These are phyloP conservation scores for Trichophyton benhamiae DNA, from an alignment of 2,329 filamentous ascomycete genomes.

Conservation along the genomic window DNA sequence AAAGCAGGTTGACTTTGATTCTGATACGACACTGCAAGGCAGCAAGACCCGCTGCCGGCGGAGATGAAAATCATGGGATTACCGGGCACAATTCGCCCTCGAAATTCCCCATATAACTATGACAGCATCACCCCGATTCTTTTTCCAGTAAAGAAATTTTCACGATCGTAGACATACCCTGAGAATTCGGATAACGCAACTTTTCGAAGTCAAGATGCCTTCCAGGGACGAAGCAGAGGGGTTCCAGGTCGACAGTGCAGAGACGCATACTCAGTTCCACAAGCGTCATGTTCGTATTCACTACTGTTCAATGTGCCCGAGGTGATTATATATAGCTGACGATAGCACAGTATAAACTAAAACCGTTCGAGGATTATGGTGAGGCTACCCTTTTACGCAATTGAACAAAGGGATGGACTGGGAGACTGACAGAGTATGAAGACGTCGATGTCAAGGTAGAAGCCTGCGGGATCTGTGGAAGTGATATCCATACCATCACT, in stretches of 20 bases:
- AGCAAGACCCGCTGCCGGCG: neutral
- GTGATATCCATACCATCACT: slow-evolving; percentile 57
- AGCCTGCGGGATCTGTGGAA: slow-evolving; percentile 63
- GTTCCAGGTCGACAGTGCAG: slow-evolving; percentile 48
- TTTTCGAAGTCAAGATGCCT: slow-evolving; percentile 23
- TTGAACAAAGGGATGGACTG: neutral
- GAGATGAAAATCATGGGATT: neutral
- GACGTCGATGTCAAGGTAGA: slow-evolving; percentile 77
- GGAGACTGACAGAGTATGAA: neutral
- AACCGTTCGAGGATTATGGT: slow-evolving; percentile 67
- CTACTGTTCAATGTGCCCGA: neutral
- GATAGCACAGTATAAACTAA: slow-evolving; percentile 54
- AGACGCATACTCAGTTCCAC: slow-evolving; percentile 51
- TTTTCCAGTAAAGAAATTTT: neutral
- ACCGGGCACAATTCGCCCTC: neutral
- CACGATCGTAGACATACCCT: no score
- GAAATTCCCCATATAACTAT: neutral
- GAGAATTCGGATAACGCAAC: no score
- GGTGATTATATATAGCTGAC: neutral
- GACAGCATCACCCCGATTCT: neutral
- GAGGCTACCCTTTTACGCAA: slow-evolving; percentile 6
- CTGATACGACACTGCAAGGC: neutral
- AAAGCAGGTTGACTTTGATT: neutral
- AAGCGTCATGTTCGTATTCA: slow-evolving; percentile 39
- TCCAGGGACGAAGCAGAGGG: slow-evolving; percentile 36